A percentile compares a stretch with the other conserved stretches of the same genome.
phyloP scores from a whole-genome alignment of 73 alveolate species.

The Tetrahymena borealis region DNA sequence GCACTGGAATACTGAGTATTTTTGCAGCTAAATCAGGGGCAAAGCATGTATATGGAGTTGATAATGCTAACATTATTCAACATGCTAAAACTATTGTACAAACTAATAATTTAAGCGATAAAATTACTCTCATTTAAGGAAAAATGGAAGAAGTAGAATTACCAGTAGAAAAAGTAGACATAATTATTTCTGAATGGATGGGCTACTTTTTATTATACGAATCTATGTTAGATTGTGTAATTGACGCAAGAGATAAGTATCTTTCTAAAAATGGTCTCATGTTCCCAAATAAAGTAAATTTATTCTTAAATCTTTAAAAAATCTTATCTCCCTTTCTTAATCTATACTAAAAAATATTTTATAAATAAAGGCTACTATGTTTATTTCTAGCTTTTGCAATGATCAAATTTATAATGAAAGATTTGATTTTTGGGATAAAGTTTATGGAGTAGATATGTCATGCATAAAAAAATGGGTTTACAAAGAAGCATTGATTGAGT shows the following conservation, averaged over 20 bases:
- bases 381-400: constrained; percentile 88
- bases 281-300: constrained; percentile 68
- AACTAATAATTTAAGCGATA: constrained; percentile 68
- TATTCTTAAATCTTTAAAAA: not conserved
- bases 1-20: constrained; percentile 91
- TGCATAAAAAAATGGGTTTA: constrained; percentile 57
- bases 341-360: too few species aligned
- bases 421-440: constrained; percentile 83
- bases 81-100: constrained; percentile 79
- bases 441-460: constrained; percentile 78
- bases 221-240: constrained; percentile 85
- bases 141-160: constrained; percentile 92
- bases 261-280: constrained; percentile 77
- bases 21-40: constrained; percentile 99
- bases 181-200: constrained; percentile 95
- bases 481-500: constrained; percentile 74
- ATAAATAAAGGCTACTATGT: constrained; percentile 72
- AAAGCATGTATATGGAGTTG: constrained; percentile 91
- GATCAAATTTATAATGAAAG: constrained; percentile 67
- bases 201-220: constrained; percentile 88
- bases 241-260: constrained; percentile 90
- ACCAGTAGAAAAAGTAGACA: constrained; percentile 88
- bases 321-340: not conserved
- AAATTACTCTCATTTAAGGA: constrained; percentile 81
- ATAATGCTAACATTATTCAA: constrained; percentile 87